These are phyloP conservation scores for Onygenales sp. DNA, from an alignment of 2,329 filamentous ascomycete species.

Conservation along the genomic window DNA sequence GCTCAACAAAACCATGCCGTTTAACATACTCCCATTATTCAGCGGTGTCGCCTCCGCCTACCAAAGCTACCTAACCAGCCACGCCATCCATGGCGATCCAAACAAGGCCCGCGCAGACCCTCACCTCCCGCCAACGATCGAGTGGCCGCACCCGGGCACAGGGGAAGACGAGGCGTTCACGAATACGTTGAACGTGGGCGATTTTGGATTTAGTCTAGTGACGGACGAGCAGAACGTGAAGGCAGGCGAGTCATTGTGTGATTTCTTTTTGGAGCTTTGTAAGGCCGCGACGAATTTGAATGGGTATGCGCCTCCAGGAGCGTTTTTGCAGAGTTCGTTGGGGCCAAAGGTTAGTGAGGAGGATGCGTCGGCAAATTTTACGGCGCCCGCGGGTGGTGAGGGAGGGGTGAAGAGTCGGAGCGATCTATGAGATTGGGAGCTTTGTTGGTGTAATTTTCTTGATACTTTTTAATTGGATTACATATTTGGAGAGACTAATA, in stretches of 20 bases:
- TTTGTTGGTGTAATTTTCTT: too few relatives aligned
- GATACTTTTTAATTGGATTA: too few relatives aligned
- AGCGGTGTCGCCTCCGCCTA: slow-evolving; percentile 24
- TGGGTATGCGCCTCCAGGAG: background rate
- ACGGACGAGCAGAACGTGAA: background rate
- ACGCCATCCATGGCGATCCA: slow-evolving; percentile 32
- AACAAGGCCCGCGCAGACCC: slow-evolving; percentile 18
- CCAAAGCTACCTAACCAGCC: slow-evolving; percentile 34
- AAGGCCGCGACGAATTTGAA: background rate
- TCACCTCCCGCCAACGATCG: slow-evolving; percentile 26
- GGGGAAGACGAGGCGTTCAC: slow-evolving; percentile 17
- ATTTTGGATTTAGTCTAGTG: background rate
- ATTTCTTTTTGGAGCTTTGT: background rate
- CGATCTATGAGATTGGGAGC: too few relatives aligned
- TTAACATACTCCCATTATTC: slow-evolving; percentile 22
- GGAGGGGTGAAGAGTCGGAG: too few relatives aligned
- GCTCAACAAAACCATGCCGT: slow-evolving; percentile 6
- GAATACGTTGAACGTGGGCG: slow-evolving; percentile 16
- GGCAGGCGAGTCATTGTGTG: background rate
- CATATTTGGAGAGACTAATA: too few relatives aligned
- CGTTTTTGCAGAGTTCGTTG: background rate
- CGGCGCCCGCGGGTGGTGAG: background rate
- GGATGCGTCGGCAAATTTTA: slow-evolving; percentile 12
- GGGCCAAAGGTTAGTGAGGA: background rate
- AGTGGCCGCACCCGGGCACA: slow-evolving; percentile 23